phyloP scores from a whole-genome alignment of 768 basidiomycete species.

The Cyclocybe aegerita region DNA sequence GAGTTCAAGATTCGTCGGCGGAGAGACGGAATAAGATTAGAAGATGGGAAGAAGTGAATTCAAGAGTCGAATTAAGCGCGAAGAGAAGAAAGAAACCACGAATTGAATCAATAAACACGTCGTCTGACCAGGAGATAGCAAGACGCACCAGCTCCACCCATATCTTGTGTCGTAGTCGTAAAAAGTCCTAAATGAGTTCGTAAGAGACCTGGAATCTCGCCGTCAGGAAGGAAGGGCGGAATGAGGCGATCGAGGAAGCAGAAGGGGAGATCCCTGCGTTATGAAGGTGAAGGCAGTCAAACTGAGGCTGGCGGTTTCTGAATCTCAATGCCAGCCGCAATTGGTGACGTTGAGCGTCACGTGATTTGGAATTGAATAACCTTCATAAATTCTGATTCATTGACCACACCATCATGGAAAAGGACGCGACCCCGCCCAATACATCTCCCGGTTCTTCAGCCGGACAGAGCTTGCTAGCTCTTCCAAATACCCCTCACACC shows the following conservation, averaged over 20 bases:
- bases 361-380: too few species aligned
- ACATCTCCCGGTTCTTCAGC: too few species aligned
- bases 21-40: background rate
- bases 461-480: too few species aligned
- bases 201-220: background rate
- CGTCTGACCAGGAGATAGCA: background rate
- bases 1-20: slow-evolving; percentile 1
- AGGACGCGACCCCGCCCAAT: too few species aligned
- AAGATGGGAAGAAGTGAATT: background rate
- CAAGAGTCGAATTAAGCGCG: slow-evolving; percentile 1
- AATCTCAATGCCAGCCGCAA: slow-evolving; percentile 8
- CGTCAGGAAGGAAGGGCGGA: slow-evolving; percentile 1
- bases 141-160: slow-evolving; percentile 43
- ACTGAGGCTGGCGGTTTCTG: background rate
- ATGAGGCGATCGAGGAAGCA: background rate
- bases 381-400: too few species aligned
- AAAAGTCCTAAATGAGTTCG: slow-evolving; percentile 9
- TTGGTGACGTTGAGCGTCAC: slow-evolving; percentile 11
- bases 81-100: slow-evolving; percentile 1
- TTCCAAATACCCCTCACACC: too few species aligned
- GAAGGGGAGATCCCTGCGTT: background rate
- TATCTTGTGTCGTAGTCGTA: slow-evolving; percentile 23
- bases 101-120: slow-evolving; percentile 9
- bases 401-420: too few species aligned
- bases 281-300: background rate